These are phyloP conservation scores for Nicotiana sylvestris DNA, from an alignment of 257 asterid genomes.

Conservation along the genomic window DNA sequence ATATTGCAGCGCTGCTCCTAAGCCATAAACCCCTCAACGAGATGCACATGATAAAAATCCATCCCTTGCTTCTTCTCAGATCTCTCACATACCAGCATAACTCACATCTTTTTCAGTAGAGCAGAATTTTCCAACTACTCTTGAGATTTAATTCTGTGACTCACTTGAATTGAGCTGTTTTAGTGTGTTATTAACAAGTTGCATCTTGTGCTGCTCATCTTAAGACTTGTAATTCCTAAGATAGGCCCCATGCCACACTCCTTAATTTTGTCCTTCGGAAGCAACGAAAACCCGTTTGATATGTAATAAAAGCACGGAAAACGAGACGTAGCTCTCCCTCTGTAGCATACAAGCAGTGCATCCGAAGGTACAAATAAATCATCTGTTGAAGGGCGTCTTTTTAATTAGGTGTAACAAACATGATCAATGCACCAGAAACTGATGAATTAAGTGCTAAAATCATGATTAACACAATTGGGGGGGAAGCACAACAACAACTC, in stretches of 20 bases:
- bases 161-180: neutral
- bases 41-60: neutral
- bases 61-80: neutral
- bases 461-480: neutral
- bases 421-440: neutral
- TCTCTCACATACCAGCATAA: neutral
- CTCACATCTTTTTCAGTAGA: neutral
- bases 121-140: neutral
- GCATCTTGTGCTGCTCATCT: neutral
- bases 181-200: neutral
- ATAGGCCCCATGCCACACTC: neutral
- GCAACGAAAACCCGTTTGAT: neutral
- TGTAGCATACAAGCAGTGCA: neutral
- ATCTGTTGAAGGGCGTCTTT: neutral
- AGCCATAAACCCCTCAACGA: neutral
- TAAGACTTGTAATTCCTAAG: neutral
- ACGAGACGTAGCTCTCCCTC: neutral
- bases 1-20: neutral
- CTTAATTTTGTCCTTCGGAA: neutral
- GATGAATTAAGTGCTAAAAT: neutral
- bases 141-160: neutral
- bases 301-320: too few species aligned
- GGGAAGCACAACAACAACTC: neutral
- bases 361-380: neutral
- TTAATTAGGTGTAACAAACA: neutral